These are phyloP conservation scores for Coemansia umbellata DNA, from an alignment of 192 early-diverging fungal genomes.

Conservation along the genomic window DNA sequence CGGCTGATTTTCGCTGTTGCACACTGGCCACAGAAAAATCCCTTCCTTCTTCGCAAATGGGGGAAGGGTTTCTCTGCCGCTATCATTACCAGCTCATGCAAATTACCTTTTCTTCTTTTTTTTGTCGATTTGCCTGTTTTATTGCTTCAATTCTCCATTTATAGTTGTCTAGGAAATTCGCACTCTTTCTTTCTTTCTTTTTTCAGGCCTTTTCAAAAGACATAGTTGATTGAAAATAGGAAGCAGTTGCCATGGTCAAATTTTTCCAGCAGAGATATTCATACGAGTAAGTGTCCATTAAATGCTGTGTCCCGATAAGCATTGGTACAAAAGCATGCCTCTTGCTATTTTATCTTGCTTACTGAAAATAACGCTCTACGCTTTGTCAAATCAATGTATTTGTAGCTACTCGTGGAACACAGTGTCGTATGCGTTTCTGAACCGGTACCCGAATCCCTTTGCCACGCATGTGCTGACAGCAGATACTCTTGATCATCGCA, in stretches of 20 bases:
- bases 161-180: too few relatives aligned
- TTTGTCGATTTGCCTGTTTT: background rate
- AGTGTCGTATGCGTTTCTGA: conserved; percentile 86
- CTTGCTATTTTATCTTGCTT: too few relatives aligned
- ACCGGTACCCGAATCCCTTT: conserved; percentile 98
- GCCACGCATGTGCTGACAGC: conserved; percentile 88
- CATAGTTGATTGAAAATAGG: background rate
- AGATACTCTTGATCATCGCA: conserved; percentile 86
- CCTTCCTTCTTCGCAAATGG: too few relatives aligned
- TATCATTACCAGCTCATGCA: too few relatives aligned
- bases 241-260: conserved; percentile 61
- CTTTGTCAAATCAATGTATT: too few relatives aligned
- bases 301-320: too few relatives aligned
- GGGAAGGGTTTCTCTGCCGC: too few relatives aligned
- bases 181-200: background rate
- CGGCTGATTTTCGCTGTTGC: too few relatives aligned
- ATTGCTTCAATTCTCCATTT: background rate
- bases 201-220: background rate
- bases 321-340: too few relatives aligned
- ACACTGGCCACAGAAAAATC: too few relatives aligned
- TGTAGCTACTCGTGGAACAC: conserved; percentile 69
- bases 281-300: conserved; percentile 59
- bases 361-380: too few relatives aligned
- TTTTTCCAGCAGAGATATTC: conserved; percentile 76
- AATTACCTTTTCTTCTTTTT: conserved; percentile 1